Evolutionary conservation across 805 yeast species (phyloP).

Genomic region (Hanseniaspora pseudoguilliermondii): DNA sequence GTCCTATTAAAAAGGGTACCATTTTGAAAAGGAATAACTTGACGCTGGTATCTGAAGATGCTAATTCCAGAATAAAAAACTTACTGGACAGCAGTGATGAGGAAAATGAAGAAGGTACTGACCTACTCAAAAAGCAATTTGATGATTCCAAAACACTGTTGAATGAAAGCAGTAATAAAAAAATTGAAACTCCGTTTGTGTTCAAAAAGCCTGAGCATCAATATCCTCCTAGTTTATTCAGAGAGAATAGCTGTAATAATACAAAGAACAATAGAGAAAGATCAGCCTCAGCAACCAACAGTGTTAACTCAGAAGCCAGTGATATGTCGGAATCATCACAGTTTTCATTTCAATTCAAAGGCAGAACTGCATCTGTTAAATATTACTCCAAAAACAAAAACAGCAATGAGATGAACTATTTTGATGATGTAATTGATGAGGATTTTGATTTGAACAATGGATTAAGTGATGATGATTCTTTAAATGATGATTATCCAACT

Average conservation of each 20-base stretch:
- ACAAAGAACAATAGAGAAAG: neutral
- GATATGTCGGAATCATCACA: constrained; percentile 17
- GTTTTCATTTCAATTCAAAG: constrained; percentile 40
- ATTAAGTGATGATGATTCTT: constrained; percentile 28
- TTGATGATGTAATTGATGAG: constrained; percentile 30
- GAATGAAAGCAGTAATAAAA: neutral
- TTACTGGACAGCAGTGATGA: neutral
- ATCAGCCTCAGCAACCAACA: neutral
- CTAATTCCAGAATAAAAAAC: neutral
- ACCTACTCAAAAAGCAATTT: neutral
- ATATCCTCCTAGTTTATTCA: neutral
- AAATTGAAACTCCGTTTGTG: neutral
- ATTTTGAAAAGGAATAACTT: neutral
- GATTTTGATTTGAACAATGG: neutral
- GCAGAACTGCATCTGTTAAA: constrained; percentile 39
- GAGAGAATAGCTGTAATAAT: neutral
- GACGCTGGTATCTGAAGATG: neutral
- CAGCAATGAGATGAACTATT: constrained; percentile 20
- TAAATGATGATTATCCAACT: constrained; percentile 19
- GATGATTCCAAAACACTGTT: neutral
- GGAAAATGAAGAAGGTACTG: neutral
- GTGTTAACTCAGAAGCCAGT: constrained; percentile 7
- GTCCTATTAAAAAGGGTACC: neutral
- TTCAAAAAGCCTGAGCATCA: neutral
- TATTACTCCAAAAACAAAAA: constrained; percentile 30